phyloP scores from a whole-genome alignment of 208 protist genomes.

The Leptomonas seymouri region DNA sequence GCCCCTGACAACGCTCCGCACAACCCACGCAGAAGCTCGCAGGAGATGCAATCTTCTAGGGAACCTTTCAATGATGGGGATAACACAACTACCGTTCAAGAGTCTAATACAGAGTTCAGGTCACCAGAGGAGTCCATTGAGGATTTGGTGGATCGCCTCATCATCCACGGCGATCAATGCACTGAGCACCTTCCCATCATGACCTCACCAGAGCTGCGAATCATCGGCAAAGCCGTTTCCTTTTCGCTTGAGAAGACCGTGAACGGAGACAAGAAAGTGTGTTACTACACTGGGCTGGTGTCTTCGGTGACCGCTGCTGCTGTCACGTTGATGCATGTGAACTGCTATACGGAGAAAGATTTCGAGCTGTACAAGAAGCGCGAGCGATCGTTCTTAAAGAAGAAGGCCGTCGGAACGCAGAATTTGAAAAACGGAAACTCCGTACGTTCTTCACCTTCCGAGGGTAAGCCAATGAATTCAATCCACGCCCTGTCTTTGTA shows the following conservation, averaged over 20 bases:
- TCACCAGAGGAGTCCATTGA: constrained; percentile 18
- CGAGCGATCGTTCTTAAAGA: neutral
- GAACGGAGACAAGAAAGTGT: constrained; percentile 31
- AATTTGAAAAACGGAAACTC: neutral
- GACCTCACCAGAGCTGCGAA: constrained; percentile 50
- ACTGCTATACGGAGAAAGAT: constrained; percentile 62
- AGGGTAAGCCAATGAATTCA: neutral
- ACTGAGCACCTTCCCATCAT: constrained; percentile 57
- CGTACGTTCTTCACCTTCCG: neutral
- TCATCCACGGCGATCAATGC: constrained; percentile 33
- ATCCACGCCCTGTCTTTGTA: neutral
- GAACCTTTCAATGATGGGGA: neutral
- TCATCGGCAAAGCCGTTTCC: constrained; percentile 68
- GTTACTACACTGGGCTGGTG: constrained; percentile 74
- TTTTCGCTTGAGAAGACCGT: constrained; percentile 48
- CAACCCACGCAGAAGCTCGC: neutral
- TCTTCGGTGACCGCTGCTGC: constrained; percentile 62
- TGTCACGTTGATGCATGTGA: constrained; percentile 64
- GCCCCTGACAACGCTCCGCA: neutral
- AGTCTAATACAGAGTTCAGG: neutral
- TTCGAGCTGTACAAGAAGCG: constrained; percentile 35
- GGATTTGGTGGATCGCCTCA: neutral
- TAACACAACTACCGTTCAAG: neutral
- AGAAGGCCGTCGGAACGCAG: neutral
- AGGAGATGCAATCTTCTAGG: neutral